phyloP scores from a whole-genome alignment of 2,329 filamentous ascomycete genomes.

The Scedosporium apiospermum region DNA sequence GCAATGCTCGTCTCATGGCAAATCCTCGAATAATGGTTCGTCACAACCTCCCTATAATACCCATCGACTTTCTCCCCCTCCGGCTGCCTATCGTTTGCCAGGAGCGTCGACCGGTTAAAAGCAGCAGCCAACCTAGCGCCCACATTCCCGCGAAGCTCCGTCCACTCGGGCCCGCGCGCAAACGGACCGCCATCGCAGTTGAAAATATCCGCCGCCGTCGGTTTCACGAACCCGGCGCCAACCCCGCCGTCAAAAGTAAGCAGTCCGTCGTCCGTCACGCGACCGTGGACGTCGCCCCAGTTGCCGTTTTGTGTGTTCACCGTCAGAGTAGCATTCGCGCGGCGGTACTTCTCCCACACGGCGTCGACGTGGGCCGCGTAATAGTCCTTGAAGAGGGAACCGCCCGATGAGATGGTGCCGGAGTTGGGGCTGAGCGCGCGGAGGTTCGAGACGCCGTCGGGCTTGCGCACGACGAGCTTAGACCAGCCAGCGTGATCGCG shows the following conservation, averaged over 20 bases:
- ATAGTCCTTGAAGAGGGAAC: constrained; percentile 36
- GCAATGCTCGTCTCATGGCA: constrained; percentile 52
- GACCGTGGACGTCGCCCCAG: constrained; percentile 39
- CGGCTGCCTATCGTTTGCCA: constrained; percentile 42
- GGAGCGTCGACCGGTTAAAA: constrained; percentile 63
- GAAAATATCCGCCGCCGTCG: constrained; percentile 39
- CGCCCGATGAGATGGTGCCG: constrained; percentile 29
- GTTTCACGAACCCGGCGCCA: constrained; percentile 31
- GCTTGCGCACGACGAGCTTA: constrained; percentile 35
- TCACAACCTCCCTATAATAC: constrained; percentile 46
- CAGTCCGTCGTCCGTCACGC: constrained; percentile 22
- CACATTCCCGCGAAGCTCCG: constrained; percentile 47
- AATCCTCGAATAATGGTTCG: constrained; percentile 60
- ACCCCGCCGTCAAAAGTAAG: constrained; percentile 29
- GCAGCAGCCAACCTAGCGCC: constrained; percentile 67
- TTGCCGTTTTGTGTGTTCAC: constrained; percentile 41
- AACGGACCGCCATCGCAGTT: constrained; percentile 49
- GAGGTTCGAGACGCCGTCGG: constrained; percentile 27
- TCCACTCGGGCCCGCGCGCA: constrained; percentile 28
- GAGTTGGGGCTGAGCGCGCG: constrained; percentile 46
- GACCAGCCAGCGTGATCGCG: constrained; percentile 41
- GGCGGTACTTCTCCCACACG: constrained; percentile 41
- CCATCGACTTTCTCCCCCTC: constrained; percentile 33
- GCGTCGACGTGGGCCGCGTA: constrained; percentile 38
- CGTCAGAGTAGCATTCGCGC: constrained; percentile 24